Percentiles rank a stretch among this genome's conserved stretches.
Evolutionary conservation across 495 filamentous ascomycete genomes (phyloP).

Genomic region (Tuber aestivum): DNA sequence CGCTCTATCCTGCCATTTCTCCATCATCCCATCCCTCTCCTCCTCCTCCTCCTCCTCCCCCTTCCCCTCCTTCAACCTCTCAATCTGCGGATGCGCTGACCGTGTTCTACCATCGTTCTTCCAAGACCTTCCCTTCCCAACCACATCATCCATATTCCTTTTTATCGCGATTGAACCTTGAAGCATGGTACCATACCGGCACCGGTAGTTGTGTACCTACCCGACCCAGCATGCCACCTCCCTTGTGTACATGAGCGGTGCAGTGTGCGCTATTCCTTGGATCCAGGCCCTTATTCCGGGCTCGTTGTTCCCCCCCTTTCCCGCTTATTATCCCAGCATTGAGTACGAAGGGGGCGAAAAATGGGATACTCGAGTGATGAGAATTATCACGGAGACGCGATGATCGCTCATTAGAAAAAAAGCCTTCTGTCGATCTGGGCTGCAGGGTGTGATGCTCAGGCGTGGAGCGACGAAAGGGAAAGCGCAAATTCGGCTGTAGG

Average conservation of each 20-base stretch:
- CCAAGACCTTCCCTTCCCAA: conserved; percentile 19
- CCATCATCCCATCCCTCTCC: conserved; percentile 20
- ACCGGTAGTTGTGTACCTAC: conserved; percentile 24
- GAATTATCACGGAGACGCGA: background rate
- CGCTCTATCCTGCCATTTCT: conserved; percentile 10
- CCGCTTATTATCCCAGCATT: background rate
- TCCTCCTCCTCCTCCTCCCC: conserved; percentile 17
- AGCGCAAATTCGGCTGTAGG: conserved; percentile 22
- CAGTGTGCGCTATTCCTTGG: background rate
- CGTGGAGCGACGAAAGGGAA: conserved; percentile 35
- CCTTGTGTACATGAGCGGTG: conserved; percentile 17
- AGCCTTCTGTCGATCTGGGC: conserved; percentile 1
- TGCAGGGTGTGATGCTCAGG: conserved; percentile 28
- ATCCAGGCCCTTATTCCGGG: background rate
- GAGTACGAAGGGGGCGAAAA: background rate
- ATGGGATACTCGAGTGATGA: background rate
- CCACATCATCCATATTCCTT: background rate
- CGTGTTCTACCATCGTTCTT: conserved; percentile 16
- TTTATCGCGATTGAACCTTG: conserved; percentile 28
- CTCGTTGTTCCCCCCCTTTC: background rate
- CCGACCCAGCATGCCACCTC: conserved; percentile 33
- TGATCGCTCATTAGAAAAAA: background rate
- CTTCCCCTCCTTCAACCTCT: conserved; percentile 20
- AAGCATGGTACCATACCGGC: conserved; percentile 3
- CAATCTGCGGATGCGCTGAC: background rate